Evolutionary conservation across 192 early-diverging fungal species (phyloP).

Genomic region (Endogone sp.): DNA sequence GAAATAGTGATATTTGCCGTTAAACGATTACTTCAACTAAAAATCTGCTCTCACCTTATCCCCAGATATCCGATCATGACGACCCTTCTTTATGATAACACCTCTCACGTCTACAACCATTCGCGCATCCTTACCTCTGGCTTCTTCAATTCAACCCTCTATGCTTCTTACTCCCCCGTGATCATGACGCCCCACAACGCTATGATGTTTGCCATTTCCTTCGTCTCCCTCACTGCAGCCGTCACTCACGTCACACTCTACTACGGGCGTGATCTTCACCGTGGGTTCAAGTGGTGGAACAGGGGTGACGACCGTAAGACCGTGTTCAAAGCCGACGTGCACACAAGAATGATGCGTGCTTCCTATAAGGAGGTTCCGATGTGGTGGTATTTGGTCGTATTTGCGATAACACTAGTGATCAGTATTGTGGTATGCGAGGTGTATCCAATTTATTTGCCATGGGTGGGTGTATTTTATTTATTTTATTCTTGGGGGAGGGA

Average conservation of each 20-base stretch:
- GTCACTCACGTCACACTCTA: slow-evolving; percentile 38
- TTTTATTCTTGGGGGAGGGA: no score
- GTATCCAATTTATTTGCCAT: slow-evolving; percentile 37
- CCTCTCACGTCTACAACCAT: slow-evolving; percentile 1
- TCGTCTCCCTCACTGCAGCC: slow-evolving; percentile 63
- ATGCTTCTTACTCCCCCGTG: no score
- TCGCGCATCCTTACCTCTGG: no score
- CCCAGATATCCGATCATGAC: slow-evolving; percentile 6
- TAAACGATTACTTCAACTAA: background rate
- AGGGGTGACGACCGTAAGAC: slow-evolving; percentile 12
- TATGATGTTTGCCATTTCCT: slow-evolving; percentile 59
- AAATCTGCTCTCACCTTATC: slow-evolving; percentile 54
- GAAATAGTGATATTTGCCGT: slow-evolving; percentile 4
- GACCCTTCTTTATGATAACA: slow-evolving; percentile 1
- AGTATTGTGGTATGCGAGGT: slow-evolving; percentile 29
- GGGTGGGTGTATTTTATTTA: slow-evolving; percentile 32
- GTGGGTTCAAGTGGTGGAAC: background rate
- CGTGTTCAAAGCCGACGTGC: slow-evolving; percentile 58
- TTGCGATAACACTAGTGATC: slow-evolving; percentile 27
- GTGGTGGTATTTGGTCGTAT: slow-evolving; percentile 45
- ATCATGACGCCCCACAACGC: slow-evolving; percentile 55
- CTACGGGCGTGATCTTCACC: slow-evolving; percentile 50
- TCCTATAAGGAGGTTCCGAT: slow-evolving; percentile 53
- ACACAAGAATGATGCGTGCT: slow-evolving; percentile 55
- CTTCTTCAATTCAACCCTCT: no score